These are phyloP conservation scores for Chondrostereum purpureum DNA, from an alignment of 1,284 basidiomycete species.

Conservation along the genomic window DNA sequence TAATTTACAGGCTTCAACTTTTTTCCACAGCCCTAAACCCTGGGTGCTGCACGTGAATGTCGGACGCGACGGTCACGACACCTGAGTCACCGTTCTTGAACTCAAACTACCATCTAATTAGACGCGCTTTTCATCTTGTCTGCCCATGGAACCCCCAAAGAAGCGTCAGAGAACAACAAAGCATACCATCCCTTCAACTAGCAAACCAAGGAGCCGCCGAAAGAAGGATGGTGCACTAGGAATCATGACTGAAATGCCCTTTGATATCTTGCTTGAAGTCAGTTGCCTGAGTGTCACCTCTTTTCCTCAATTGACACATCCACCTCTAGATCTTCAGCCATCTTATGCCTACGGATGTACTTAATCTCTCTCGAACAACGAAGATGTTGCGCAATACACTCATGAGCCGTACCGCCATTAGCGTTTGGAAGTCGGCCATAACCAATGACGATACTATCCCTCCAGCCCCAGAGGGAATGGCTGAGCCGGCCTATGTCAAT, in stretches of 20 bases:
- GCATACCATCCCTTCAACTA: background rate
- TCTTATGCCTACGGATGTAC: conserved; percentile 21
- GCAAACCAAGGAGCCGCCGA: too few species aligned
- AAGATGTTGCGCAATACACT: conserved; percentile 19
- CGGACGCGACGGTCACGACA: too few species aligned
- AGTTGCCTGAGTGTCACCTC: too few species aligned
- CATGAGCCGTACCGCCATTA: conserved; percentile 18
- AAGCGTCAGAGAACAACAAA: background rate
- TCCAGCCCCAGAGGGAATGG: conserved; percentile 22
- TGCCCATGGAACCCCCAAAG: too few species aligned
- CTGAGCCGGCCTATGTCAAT: conserved; percentile 24
- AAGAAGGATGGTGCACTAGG: background rate
- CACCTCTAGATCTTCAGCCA: conserved; percentile 19
- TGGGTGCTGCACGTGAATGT: too few species aligned
- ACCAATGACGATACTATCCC: conserved; percentile 19
- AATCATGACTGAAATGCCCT: conserved; percentile 5
- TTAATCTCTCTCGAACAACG: conserved; percentile 20
- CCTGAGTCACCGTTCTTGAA: too few species aligned
- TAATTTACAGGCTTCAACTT: too few species aligned
- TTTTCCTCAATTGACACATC: too few species aligned
- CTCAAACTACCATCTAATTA: too few species aligned
- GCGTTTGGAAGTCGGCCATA: conserved; percentile 20
- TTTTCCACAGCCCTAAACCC: too few species aligned
- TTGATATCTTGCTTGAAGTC: conserved; percentile 10
- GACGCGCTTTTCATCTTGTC: too few species aligned